These are phyloP conservation scores for Lactarius evosmus DNA, from an alignment of 768 basidiomycete species.

Conservation along the genomic window DNA sequence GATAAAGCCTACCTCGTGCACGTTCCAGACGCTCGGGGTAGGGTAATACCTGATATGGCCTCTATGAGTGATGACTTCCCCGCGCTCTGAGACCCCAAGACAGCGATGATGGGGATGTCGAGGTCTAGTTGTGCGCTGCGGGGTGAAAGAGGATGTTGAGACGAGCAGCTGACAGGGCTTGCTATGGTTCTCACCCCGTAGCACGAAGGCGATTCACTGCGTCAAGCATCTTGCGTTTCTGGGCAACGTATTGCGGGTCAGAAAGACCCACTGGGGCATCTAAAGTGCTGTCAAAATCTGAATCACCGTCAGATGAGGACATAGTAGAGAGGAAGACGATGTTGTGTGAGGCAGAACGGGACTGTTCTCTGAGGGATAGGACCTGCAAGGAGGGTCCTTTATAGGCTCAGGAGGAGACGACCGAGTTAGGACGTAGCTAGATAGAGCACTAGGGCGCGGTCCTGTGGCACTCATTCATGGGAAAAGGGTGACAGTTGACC, in stretches of 20 bases:
- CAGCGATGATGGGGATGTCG: conserved; percentile 69
- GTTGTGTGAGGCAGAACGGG: background rate
- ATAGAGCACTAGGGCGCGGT: background rate
- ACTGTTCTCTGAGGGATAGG: background rate
- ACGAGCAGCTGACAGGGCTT: conserved; percentile 15
- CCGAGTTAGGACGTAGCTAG: background rate
- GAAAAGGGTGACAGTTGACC: background rate
- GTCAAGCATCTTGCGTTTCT: conserved; percentile 51
- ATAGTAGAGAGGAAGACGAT: background rate
- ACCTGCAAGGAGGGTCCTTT: background rate
- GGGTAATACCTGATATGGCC: conserved; percentile 66
- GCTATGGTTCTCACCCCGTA: conserved; percentile 48
- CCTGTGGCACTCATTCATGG: background rate
- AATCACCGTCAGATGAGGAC: background rate
- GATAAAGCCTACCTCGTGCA: conserved; percentile 55
- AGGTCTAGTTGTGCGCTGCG: conserved; percentile 62
- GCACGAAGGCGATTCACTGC: conserved; percentile 56
- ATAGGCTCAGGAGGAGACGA: background rate
- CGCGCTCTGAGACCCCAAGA: conserved; percentile 68
- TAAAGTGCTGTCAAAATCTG: background rate
- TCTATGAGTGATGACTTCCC: conserved; percentile 80
- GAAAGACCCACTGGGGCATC: conserved; percentile 48
- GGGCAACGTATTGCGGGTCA: conserved; percentile 41
- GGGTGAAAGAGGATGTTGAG: background rate
- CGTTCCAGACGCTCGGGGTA: conserved; percentile 68